phyloP scores from a whole-genome alignment of 2,329 filamentous ascomycete species.

The Fusarium fujikuroi region DNA sequence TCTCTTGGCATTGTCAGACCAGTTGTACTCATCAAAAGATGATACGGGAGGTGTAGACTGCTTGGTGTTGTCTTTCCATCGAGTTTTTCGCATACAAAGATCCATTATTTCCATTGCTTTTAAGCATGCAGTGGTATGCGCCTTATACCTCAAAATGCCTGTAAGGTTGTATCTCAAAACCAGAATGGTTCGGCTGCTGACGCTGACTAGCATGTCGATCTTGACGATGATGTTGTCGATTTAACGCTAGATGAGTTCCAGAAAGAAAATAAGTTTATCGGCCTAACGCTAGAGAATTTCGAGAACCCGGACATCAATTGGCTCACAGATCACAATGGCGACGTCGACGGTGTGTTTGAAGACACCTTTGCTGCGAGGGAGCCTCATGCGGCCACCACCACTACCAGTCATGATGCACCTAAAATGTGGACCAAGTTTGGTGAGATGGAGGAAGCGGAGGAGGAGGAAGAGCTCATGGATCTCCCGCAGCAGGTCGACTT shows the following conservation, averaged over 20 bases:
- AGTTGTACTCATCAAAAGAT: not conserved
- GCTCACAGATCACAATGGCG: not conserved
- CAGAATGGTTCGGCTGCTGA: not conserved
- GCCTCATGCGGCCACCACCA: not conserved
- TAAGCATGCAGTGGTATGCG: constrained; percentile 8
- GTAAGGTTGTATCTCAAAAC: constrained; percentile 6
- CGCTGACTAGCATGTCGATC: constrained; percentile 9
- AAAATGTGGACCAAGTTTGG: constrained; percentile 35
- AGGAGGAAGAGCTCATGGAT: constrained; percentile 11
- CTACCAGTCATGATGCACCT: constrained; percentile 1
- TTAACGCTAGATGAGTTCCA: constrained; percentile 7
- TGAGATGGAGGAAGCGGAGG: constrained; percentile 13
- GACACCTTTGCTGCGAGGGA: constrained; percentile 12
- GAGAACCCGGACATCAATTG: constrained; percentile 2
- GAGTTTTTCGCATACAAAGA: not conserved
- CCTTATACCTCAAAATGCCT: constrained; percentile 12
- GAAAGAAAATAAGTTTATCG: constrained; percentile 5
- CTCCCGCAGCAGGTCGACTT: constrained; percentile 9
- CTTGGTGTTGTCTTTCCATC: not conserved
- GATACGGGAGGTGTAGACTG: not conserved
- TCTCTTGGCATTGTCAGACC: not conserved
- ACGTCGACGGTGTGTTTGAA: constrained; percentile 18
- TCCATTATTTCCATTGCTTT: not conserved
- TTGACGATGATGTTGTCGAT: constrained; percentile 11
- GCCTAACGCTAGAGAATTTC: constrained; percentile 5